phyloP scores from a whole-genome alignment of 805 yeast genomes.

The Saturnispora sekii region DNA sequence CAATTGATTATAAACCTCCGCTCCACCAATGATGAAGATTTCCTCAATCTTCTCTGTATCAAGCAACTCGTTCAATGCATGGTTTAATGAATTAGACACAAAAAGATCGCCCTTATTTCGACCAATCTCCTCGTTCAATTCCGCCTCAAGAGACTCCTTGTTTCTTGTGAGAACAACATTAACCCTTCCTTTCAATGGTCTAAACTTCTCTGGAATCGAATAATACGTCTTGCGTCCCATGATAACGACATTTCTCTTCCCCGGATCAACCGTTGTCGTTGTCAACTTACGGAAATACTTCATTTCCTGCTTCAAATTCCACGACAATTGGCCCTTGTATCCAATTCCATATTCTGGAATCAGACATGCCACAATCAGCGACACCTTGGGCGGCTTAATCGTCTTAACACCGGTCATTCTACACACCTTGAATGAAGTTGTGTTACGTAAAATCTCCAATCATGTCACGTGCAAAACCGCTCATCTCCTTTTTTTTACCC shows the following conservation, averaged over 20 bases:
- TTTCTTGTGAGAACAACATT: conserved; percentile 68
- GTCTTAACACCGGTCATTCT: conserved; percentile 6
- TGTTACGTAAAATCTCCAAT: neutral
- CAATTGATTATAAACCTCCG: conserved; percentile 63
- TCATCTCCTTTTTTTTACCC: neutral
- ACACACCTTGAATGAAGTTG: neutral
- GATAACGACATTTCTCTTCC: conserved; percentile 59
- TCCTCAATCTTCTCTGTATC: conserved; percentile 34
- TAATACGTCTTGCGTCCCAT: conserved; percentile 98
- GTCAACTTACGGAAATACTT: conserved; percentile 76
- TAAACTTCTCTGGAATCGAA: conserved; percentile 72
- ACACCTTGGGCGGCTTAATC: conserved; percentile 28
- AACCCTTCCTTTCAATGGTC: conserved; percentile 69
- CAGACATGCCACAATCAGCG: conserved; percentile 79
- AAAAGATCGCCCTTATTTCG: conserved; percentile 13
- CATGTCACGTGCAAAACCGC: neutral
- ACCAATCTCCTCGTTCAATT: conserved; percentile 20
- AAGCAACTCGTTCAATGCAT: conserved; percentile 31
- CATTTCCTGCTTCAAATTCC: conserved; percentile 82
- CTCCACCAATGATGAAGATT: conserved; percentile 87
- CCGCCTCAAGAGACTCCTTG: conserved; percentile 16
- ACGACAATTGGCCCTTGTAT: conserved; percentile 68
- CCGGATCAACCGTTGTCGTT: conserved; percentile 27
- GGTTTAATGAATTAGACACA: conserved; percentile 34
- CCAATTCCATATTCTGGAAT: conserved; percentile 82